Base-by-base conservation (phyloP, 768 basidiomycete species). In the Candolleomyces eurysporus region DNA sequence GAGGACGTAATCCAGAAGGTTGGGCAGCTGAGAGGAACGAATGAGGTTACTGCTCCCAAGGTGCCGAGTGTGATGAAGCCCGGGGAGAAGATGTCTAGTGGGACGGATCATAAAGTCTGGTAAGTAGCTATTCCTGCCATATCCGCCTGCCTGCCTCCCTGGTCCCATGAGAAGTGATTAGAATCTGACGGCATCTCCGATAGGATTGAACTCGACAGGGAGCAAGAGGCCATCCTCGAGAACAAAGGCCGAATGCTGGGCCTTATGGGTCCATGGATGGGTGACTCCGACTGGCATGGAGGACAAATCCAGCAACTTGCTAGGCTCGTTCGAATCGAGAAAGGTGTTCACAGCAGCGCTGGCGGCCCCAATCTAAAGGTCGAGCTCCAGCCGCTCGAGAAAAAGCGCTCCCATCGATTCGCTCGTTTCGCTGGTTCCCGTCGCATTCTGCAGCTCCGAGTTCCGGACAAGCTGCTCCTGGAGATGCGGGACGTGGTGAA, bases 391-490 rank as follows among this genome's bases (percentile, higher is more conserved):
- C 79, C 77, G 16, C 79, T 88, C 61, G 82, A 85, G 62, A 83
- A 81, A 62, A 76, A 80, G 13, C 78, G 83, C 0, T 92, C 90
- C 0, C 80, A 86, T 65, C 79, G 88, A 0, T 86, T 90, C 49
- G 84, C 87, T 0, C 82, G 91, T 0, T 84, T 76, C 60, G 79
- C 87, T 16, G 87, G 88, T 0, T 91, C 89, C 0, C 79, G 88
- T 0, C 80, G 85, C 0, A 71, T 92, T 0, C 65, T 91, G 0
- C 88, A 87, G 50, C 63, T 91, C 7, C 78, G 79, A 0, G 73
- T 90, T 0, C 68, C 81, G 0, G 71, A 79, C 0, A 75, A 81
- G 0, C 66, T 81, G 4, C 39, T 81, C 2, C 71, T 67, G 32
- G 73, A 77, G 5, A 69, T 79, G 19, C 71, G 68, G 30, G 71